Evolutionary conservation across 2,329 filamentous ascomycete genomes (phyloP).

Genomic region (Monilinia laxa): DNA sequence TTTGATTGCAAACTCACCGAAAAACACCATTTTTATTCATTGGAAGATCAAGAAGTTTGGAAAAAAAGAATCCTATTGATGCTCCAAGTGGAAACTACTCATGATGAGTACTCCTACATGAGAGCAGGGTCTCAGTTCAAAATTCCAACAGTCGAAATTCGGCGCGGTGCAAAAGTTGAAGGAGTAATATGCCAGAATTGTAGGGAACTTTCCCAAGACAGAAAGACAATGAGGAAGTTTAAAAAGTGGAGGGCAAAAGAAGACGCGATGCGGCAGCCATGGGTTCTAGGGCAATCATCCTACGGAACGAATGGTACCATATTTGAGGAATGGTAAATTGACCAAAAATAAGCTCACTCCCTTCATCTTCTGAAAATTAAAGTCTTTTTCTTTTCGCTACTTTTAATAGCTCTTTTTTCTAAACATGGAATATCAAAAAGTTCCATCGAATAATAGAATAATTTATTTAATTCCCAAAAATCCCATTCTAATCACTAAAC

Average conservation of each 20-base stretch:
- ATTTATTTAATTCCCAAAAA: background rate
- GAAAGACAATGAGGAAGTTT: background rate
- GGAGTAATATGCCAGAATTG: background rate
- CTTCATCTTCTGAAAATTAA: background rate
- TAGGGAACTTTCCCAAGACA: background rate
- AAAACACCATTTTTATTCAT: background rate
- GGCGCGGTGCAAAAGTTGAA: background rate
- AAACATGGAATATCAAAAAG: background rate
- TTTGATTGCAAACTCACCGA: background rate
- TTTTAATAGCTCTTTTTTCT: background rate
- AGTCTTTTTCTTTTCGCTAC: background rate
- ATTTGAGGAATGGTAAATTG: no score
- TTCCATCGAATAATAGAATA: background rate
- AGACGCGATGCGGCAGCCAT: no score
- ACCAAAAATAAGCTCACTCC: no score
- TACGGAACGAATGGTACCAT: no score
- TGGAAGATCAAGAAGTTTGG: background rate
- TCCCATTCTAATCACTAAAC: no score
- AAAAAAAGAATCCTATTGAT: background rate
- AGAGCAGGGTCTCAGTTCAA: background rate
- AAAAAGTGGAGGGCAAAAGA: background rate
- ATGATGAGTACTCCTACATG: background rate
- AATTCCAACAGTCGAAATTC: background rate
- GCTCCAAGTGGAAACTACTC: background rate
- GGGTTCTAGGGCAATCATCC: no score